phyloP scores from a whole-genome alignment of 208 protist genomes.

The Leishmania aethiopica region DNA sequence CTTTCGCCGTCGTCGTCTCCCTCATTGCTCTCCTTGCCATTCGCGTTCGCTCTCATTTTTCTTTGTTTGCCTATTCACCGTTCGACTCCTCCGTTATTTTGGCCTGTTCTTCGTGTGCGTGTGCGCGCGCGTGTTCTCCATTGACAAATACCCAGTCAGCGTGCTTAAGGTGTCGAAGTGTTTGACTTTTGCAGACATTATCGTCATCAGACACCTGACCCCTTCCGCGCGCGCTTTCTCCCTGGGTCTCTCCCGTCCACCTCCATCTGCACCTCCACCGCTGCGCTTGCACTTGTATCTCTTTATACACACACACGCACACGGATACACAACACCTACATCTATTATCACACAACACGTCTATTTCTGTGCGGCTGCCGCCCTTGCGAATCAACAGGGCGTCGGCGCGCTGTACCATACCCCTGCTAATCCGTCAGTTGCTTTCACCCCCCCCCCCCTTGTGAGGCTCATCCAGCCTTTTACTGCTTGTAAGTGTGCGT shows the following conservation, averaged over 20 bases:
- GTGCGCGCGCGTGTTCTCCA: not conserved
- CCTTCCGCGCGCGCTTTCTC: constrained; percentile 15
- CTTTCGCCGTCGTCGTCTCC: not conserved
- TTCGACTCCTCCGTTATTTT: not conserved
- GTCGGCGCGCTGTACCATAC: not conserved
- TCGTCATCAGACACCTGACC: not conserved
- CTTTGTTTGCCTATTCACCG: not conserved
- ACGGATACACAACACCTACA: not conserved
- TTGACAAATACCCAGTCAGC: not conserved
- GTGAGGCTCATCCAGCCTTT: not conserved
- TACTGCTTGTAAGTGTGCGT: not conserved
- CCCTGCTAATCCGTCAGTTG: not conserved
- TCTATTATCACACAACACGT: not conserved
- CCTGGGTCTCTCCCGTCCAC: not conserved
- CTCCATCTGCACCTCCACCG: not conserved
- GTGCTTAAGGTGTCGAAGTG: not conserved
- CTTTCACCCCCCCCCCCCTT: not conserved
- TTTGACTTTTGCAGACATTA: not conserved
- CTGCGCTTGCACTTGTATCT: not conserved
- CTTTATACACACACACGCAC: not conserved
- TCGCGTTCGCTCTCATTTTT: not conserved
- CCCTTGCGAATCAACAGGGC: not conserved
- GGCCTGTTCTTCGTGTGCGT: not conserved
- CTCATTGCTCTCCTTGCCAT: not conserved
- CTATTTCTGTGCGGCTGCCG: not conserved